phyloP scores from a whole-genome alignment of 345 rosid species.

The Lagerstroemia speciosa region DNA sequence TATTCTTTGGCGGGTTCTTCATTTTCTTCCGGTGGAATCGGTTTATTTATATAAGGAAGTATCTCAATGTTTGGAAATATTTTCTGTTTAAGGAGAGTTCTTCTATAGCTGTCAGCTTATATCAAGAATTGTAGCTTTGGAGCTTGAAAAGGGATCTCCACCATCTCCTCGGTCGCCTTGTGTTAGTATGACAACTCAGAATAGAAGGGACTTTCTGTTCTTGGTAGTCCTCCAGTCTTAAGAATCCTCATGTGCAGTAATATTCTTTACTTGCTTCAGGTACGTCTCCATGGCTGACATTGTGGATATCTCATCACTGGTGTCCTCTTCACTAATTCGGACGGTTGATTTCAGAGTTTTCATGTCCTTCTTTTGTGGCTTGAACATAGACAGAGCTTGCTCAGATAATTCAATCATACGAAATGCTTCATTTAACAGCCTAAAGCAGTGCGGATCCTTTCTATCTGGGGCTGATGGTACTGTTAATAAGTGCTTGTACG shows the following conservation, averaged over 20 bases:
- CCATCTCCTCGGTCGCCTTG: no score
- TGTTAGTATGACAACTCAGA: background rate
- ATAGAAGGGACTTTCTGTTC: background rate
- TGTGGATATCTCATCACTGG: conserved; percentile 57
- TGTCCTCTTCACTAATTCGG: conserved; percentile 49
- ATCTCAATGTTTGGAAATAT: background rate
- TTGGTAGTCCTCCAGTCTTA: background rate
- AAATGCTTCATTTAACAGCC: conserved; percentile 30
- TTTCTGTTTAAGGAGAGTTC: background rate
- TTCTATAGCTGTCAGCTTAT: background rate
- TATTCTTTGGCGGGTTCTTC: no score
- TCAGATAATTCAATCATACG: conserved; percentile 17
- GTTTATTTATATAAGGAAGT: background rate
- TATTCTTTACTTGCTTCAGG: conserved; percentile 28
- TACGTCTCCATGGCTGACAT: conserved; percentile 73
- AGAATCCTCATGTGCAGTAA: background rate
- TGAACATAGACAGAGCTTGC: conserved; percentile 41
- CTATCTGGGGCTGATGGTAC: conserved; percentile 61
- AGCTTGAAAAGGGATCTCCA: background rate
- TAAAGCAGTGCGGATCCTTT: conserved; percentile 59
- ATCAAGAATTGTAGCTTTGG: background rate
- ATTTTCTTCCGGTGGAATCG: background rate
- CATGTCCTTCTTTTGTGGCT: conserved; percentile 54
- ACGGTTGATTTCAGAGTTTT: conserved; percentile 75
- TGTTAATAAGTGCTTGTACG: conserved; percentile 52